A percentile compares a stretch with the other conserved stretches of the same genome.
Evolutionary conservation across 2,329 filamentous ascomycete species (phyloP).

Genomic region (Myriosclerotinia scirpicola): DNA sequence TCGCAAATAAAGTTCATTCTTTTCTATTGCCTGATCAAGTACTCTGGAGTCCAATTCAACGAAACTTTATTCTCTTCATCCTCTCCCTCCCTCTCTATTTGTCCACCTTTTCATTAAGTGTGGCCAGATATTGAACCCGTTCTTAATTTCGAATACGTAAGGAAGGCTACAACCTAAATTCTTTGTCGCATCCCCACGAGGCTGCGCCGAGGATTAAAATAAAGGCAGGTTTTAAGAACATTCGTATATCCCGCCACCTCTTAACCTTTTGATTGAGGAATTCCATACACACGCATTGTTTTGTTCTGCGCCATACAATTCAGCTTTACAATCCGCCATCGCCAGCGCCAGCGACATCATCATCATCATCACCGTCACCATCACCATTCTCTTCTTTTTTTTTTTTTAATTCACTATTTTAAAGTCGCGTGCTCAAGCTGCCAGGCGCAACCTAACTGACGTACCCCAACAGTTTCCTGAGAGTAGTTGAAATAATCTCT

Average conservation of each 20-base stretch:
- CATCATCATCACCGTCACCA: no score
- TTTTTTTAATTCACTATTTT: conserved; percentile 7
- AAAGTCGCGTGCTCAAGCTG: neutral
- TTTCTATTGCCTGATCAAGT: no score
- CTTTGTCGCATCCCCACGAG: conserved; percentile 17
- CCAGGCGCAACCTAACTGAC: conserved; percentile 3
- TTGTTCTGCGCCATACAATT: neutral
- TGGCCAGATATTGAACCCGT: conserved; percentile 6
- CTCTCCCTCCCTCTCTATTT: neutral
- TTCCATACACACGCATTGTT: no score
- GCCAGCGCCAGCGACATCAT: no score
- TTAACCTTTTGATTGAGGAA: neutral
- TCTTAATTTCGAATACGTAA: conserved; percentile 2
- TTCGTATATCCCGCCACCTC: conserved; percentile 1
- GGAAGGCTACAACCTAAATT: conserved; percentile 4
- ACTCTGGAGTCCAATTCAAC: no score
- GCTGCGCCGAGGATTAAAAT: conserved; percentile 14
- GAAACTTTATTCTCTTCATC: no score
- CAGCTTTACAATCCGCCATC: neutral
- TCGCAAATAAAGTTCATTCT: no score
- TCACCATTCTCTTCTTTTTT: neutral
- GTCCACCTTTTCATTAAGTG: conserved; percentile 8
- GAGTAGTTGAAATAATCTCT: neutral
- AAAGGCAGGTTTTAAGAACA: neutral
- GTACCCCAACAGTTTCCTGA: neutral